phyloP scores from a whole-genome alignment of 208 protist genomes.

The Trypanosoma platydactyli region DNA sequence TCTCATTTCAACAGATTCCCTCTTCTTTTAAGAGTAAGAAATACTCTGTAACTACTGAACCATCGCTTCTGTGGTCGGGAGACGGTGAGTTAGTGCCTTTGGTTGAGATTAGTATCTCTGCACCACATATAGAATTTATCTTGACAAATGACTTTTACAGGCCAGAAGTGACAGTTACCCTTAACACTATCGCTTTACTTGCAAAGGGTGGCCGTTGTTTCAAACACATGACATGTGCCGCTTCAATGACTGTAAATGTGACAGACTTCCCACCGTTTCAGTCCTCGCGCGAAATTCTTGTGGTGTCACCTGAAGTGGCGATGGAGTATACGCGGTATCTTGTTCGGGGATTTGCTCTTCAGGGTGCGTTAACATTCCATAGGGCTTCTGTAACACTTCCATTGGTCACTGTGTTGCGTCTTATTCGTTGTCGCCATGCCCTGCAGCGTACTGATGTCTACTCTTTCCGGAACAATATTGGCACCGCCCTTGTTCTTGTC shows the following conservation, averaged over 20 bases:
- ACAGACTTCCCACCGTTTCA: slow-evolving; percentile 33
- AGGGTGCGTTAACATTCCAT: slow-evolving; percentile 27
- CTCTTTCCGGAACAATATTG: slow-evolving; percentile 38
- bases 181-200: slow-evolving; percentile 25
- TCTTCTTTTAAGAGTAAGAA: too few species aligned
- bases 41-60: slow-evolving; percentile 1
- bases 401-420: slow-evolving; percentile 26
- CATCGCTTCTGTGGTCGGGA: slow-evolving; percentile 22
- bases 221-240: slow-evolving; percentile 20
- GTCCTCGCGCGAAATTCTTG: slow-evolving; percentile 28
- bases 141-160: slow-evolving; percentile 52
- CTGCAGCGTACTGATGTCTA: slow-evolving; percentile 29
- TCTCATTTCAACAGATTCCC: background rate
- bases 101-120: slow-evolving; percentile 40
- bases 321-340: slow-evolving; percentile 27
- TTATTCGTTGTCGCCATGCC: slow-evolving; percentile 12
- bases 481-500: slow-evolving; percentile 31
- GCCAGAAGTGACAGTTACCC: slow-evolving; percentile 23
- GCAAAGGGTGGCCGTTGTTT: slow-evolving; percentile 29
- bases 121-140: slow-evolving; percentile 31
- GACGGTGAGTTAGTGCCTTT: slow-evolving; percentile 22
- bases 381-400: slow-evolving; percentile 38
- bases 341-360: slow-evolving; percentile 27
- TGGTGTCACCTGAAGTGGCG: slow-evolving; percentile 38
- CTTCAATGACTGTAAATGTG: slow-evolving; percentile 18